Conservation (phyloP, 2,329 filamentous ascomycete species). For the Teratosphaeria viscida region DNA sequence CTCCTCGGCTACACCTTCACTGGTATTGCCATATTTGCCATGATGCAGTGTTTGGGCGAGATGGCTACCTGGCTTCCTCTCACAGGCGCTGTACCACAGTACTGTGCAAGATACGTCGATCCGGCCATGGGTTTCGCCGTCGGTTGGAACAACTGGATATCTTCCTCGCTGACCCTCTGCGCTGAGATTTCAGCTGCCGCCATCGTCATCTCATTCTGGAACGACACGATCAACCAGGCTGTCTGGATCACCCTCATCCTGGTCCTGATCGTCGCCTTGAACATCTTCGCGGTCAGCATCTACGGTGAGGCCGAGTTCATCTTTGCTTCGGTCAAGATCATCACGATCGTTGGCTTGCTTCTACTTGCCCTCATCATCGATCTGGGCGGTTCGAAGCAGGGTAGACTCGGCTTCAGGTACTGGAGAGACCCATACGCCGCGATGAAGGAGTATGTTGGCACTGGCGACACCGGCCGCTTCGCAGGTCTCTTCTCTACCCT, state of each 20-base stretch:
- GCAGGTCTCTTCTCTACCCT: conserved; percentile 39
- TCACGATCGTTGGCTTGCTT: conserved; percentile 22
- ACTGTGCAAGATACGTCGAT: conserved; percentile 46
- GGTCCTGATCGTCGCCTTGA: conserved; percentile 7
- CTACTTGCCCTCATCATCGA: conserved; percentile 14
- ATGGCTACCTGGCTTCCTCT: conserved; percentile 47
- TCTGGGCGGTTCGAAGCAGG: conserved; percentile 29
- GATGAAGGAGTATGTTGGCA: conserved; percentile 18
- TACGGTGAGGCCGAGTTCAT: conserved; percentile 27
- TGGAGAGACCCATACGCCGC: conserved; percentile 34
- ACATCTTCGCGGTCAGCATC: conserved; percentile 7
- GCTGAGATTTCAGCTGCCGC: not conserved
- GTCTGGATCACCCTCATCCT: conserved; percentile 16
- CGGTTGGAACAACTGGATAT: not conserved
- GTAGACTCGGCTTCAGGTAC: conserved; percentile 34
- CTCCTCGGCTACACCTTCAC: conserved; percentile 33
- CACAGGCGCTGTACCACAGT: conserved; percentile 43
- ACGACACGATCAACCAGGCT: not conserved
- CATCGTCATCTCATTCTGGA: conserved; percentile 16
- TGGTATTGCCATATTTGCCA: conserved; percentile 38
- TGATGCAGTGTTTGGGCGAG: conserved; percentile 43
- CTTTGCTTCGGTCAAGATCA: conserved; percentile 35
- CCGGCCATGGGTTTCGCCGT: conserved; percentile 42
- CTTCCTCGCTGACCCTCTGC: not conserved
- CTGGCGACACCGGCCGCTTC: conserved; percentile 29